phyloP scores from a whole-genome alignment of 2,329 filamentous ascomycete species.

The Intubia oerlemansii region DNA sequence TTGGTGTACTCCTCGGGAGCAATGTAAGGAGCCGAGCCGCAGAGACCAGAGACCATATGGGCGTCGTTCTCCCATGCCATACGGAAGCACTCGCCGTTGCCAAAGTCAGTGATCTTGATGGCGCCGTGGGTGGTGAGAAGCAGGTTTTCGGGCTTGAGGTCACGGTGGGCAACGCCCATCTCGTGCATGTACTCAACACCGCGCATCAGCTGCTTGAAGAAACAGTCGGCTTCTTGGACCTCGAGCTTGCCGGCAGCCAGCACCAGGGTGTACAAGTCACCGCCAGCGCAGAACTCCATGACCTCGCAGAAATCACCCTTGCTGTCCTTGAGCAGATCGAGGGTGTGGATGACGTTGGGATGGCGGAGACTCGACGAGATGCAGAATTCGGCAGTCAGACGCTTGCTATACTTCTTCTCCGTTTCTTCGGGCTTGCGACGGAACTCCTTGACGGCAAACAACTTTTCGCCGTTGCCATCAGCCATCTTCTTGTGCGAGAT shows the following conservation, averaged over 20 bases:
- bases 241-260: conserved; percentile 81
- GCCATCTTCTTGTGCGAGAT: conserved; percentile 92
- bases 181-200: conserved; percentile 98
- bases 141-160: conserved; percentile 91
- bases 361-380: conserved; percentile 93
- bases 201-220: conserved; percentile 98
- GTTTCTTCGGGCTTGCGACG: conserved; percentile 84
- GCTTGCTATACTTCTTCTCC: conserved; percentile 93
- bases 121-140: conserved; percentile 80
- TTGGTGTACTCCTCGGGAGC: conserved; percentile 91
- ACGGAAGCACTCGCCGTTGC: conserved; percentile 95
- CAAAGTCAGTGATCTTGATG: conserved; percentile 96
- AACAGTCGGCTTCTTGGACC: conserved; percentile 84
- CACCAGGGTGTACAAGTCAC: conserved; percentile 85
- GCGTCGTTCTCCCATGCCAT: conserved; percentile 99
- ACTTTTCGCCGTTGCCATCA: conserved; percentile 60
- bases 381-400: conserved; percentile 91
- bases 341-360: conserved; percentile 93
- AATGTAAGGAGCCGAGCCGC: conserved; percentile 92
- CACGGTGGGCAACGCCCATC: conserved; percentile 94
- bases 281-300: conserved; percentile 97
- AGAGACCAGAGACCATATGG: conserved; percentile 94
- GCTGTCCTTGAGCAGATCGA: conserved; percentile 84
- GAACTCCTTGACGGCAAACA: conserved; percentile 97
- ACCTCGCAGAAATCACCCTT: conserved; percentile 98